Base-by-base conservation (phyloP, 2,329 filamentous ascomycete species). In the Colletotrichum sp. region DNA sequence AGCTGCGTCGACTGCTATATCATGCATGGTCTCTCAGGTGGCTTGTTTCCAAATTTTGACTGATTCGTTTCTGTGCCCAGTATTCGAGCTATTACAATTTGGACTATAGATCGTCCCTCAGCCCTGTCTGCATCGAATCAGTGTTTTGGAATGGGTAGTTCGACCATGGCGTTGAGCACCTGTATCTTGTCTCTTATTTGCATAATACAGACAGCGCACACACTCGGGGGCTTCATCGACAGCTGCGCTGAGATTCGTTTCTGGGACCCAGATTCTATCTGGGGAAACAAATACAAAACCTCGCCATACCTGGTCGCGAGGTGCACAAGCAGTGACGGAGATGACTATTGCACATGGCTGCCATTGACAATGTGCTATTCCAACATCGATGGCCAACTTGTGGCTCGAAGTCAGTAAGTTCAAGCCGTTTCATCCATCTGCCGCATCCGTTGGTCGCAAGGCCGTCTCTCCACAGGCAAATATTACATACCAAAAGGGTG, bases 111-210 rank as follows among this genome's bases (percentile, higher is more conserved):
- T 2, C 18, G 39, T 1, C 18, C 9, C 39, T 21, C 9, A 2
- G 5, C 5, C 18, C 18, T 49, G 0, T 49, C 5, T 49, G 18
- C 39, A 21, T 21, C 15, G 1, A 49, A n/a, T 12, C 9, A 49
- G 39, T n/a, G 18, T 1, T 0, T 49, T 4, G 39, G 5, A 49
- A 21, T 12, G 39, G 10, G 18, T 10, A 6, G 1, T 12, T 49
- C 0, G 5, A 4, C 39, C 18, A 49, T 49, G 18, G 9, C 0
- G 9, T 2, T 49, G 9, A 4, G 4, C 0, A 4, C 18, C 39
- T 49, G 39, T n/a, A 1, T n/a, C 6, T 4, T 6, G 3, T 49
- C 39, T 49, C 18, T 49, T 3, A 6, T 49, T 21, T 21, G 10
- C n/a, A 49, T 49, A 0, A 49, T 13, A 1, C 44, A 21, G 6